Evolutionary conservation across 176 grass and related monocot genomes (phyloP).

Genomic region (Phoenix dactylifera): DNA sequence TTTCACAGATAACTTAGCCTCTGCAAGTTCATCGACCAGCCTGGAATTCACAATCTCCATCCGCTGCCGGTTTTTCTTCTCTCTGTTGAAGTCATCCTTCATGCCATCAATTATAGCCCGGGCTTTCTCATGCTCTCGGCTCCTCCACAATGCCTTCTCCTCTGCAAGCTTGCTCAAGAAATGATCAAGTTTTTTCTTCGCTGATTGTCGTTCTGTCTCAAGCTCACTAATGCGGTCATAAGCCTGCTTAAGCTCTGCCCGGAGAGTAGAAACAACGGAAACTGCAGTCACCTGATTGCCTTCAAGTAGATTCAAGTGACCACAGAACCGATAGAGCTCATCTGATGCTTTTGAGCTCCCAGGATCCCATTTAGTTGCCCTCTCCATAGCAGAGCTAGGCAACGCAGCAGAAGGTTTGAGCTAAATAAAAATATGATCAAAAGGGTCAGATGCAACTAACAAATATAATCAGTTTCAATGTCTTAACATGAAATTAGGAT

Average conservation of each 20-base stretch:
- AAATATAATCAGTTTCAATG: no score
- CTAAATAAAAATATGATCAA: conserved; percentile 6
- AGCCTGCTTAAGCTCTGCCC: conserved; percentile 40
- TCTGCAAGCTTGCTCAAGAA: conserved; percentile 44
- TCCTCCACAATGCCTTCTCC: conserved; percentile 52
- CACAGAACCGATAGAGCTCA: conserved; percentile 23
- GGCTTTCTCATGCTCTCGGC: conserved; percentile 56
- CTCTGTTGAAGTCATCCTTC: conserved; percentile 45
- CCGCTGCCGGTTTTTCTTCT: conserved; percentile 50
- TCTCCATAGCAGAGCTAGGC: conserved; percentile 54
- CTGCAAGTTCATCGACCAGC: conserved; percentile 38
- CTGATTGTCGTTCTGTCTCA: conserved; percentile 32
- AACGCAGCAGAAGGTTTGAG: conserved; percentile 51
- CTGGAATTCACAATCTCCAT: conserved; percentile 52
- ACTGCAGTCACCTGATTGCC: neutral
- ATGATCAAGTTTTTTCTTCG: conserved; percentile 57
- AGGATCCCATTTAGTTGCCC: conserved; percentile 71
- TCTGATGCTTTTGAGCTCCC: conserved; percentile 21
- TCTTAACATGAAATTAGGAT: no score
- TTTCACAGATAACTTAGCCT: conserved; percentile 43
- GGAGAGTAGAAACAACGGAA: conserved; percentile 20
- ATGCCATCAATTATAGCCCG: conserved; percentile 38
- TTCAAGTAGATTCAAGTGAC: conserved; percentile 28
- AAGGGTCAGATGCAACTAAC: no score
- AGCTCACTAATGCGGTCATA: conserved; percentile 35